Conservation (phyloP, 176 grass and related monocot species). For the Musa troglodytarum region DNA sequence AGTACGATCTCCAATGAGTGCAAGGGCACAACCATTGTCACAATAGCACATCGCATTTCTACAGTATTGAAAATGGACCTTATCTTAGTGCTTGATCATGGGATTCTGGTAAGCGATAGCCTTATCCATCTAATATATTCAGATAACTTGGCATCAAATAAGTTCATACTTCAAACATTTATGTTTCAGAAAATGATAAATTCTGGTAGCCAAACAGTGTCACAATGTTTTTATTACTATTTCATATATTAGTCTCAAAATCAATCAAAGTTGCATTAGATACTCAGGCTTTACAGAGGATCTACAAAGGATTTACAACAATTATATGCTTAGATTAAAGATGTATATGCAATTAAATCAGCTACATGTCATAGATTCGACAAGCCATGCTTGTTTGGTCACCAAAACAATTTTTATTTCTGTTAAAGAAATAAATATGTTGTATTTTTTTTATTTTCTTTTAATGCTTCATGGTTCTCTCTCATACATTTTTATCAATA, state of each 20-base stretch:
- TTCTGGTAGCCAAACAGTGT: neutral
- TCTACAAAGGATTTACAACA: too few relatives aligned
- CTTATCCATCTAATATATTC: neutral
- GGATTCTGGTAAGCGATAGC: conserved; percentile 42
- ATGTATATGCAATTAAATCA: too few relatives aligned
- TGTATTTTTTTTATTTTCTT: too few relatives aligned
- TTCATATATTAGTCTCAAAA: neutral
- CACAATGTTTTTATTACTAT: neutral
- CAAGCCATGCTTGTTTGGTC: too few relatives aligned
- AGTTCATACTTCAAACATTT: neutral
- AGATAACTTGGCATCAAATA: neutral
- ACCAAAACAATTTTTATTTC: too few relatives aligned
- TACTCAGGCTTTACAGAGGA: too few relatives aligned
- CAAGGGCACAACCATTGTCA: conserved; percentile 63
- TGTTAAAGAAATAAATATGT: too few relatives aligned
- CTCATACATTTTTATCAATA: too few relatives aligned
- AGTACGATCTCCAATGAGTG: conserved; percentile 73
- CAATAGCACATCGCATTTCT: conserved; percentile 87
- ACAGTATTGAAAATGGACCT: conserved; percentile 79
- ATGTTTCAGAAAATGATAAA: neutral
- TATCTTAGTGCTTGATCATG: conserved; percentile 79
- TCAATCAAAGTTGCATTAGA: neutral
- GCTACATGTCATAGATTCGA: too few relatives aligned
- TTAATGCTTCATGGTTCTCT: too few relatives aligned
- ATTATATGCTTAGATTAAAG: too few relatives aligned